A percentile compares a stretch with the other conserved stretches of the same genome.
These are phyloP conservation scores for Meripilus lineatus DNA, from an alignment of 1,284 basidiomycete genomes.

Conservation along the genomic window DNA sequence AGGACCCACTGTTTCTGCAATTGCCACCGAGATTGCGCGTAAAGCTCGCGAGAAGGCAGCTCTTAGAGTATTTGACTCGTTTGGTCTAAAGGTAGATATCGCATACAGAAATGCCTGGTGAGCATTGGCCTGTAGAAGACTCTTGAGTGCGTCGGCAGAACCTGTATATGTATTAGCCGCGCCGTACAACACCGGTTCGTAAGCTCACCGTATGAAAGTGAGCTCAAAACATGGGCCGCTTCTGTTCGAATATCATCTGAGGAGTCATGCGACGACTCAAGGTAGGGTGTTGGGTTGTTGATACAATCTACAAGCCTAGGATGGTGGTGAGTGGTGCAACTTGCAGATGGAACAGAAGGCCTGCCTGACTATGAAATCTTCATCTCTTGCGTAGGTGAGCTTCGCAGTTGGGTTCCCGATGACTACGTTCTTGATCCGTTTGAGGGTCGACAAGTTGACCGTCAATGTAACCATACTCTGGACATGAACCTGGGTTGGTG, in stretches of 20 bases:
- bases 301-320: slow-evolving; percentile 54
- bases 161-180: slow-evolving; percentile 32
- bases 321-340: slow-evolving; percentile 1
- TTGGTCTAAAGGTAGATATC: slow-evolving; percentile 37
- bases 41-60: slow-evolving; percentile 58
- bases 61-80: slow-evolving; percentile 39
- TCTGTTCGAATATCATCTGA: slow-evolving; percentile 55
- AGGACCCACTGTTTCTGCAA: slow-evolving; percentile 63
- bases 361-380: slow-evolving; percentile 48
- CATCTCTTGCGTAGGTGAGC: slow-evolving; percentile 46
- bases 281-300: slow-evolving; percentile 33
- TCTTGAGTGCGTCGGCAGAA: slow-evolving; percentile 52
- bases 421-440: slow-evolving; percentile 64
- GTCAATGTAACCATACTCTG: slow-evolving; percentile 36
- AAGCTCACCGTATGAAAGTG: slow-evolving; percentile 57
- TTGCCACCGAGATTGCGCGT: slow-evolving; percentile 48
- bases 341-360: no score
- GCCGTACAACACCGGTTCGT: not conserved
- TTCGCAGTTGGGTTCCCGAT: slow-evolving; percentile 75
- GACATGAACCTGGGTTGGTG: not conserved
- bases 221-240: slow-evolving; percentile 68
- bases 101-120: slow-evolving; percentile 54
- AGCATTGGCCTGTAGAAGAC: slow-evolving; percentile 51
- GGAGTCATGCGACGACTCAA: slow-evolving; percentile 31
- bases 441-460: slow-evolving; percentile 42